A percentile compares a stretch with the other conserved stretches of the same genome.
Conservation (phyloP, 1,284 basidiomycete genomes). For the Ceratobasidium sp. region DNA sequence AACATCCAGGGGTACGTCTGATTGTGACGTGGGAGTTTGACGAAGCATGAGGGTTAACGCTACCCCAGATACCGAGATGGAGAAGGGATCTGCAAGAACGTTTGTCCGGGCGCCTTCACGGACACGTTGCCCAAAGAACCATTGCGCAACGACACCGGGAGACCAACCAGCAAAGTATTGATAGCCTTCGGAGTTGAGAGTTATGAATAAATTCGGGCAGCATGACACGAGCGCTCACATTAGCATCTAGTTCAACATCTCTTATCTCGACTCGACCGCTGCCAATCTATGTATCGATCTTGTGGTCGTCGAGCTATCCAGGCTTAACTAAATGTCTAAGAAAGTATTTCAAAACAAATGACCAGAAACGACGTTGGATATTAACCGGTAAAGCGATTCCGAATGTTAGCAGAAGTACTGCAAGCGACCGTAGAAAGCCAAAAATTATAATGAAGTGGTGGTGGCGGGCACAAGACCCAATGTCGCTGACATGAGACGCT, state of each 20-base stretch:
- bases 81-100: constrained; percentile 76
- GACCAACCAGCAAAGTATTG: constrained; percentile 74
- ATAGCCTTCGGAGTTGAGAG: constrained; percentile 71
- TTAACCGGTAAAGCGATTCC: constrained; percentile 75
- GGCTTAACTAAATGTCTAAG: constrained; percentile 89
- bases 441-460: constrained; percentile 22
- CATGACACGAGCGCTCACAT: constrained; percentile 65
- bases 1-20: constrained; percentile 47
- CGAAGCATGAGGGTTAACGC: constrained; percentile 61
- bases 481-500: constrained; percentile 42
- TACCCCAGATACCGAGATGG: constrained; percentile 73
- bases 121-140: constrained; percentile 81
- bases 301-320: constrained; percentile 86
- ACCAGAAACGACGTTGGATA: constrained; percentile 90
- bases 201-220: not conserved
- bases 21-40: constrained; percentile 19
- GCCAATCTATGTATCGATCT: constrained; percentile 93
- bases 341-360: constrained; percentile 85
- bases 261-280: constrained; percentile 89
- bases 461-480: constrained; percentile 44
- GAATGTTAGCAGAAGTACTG: constrained; percentile 30
- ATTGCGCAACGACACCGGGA: constrained; percentile 77
- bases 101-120: constrained; percentile 81
- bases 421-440: constrained; percentile 40
- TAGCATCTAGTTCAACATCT: constrained; percentile 81